These are phyloP conservation scores for Rhodofomes roseus DNA, from an alignment of 1,284 basidiomycete species.

Conservation along the genomic window DNA sequence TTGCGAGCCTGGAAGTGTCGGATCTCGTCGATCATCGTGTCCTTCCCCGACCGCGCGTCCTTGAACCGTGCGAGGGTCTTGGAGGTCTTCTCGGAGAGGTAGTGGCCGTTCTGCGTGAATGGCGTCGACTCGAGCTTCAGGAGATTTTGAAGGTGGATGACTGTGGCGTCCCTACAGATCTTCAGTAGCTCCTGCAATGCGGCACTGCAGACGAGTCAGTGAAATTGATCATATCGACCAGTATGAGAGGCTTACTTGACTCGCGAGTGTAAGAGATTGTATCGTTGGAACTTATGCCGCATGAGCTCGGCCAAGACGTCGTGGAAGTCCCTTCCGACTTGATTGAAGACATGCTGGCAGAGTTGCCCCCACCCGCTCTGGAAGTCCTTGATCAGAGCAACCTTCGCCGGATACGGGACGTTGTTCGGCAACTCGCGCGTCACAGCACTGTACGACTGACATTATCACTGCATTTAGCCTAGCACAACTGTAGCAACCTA, in stretches of 20 bases:
- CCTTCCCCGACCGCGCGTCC: slow-evolving; percentile 13
- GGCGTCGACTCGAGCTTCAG: slow-evolving; percentile 27
- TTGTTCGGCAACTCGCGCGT: slow-evolving; percentile 51
- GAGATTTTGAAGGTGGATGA: slow-evolving; percentile 14
- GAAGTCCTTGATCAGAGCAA: slow-evolving; percentile 38
- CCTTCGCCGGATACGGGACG: slow-evolving; percentile 48
- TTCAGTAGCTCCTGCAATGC: slow-evolving; percentile 13
- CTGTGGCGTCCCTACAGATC: slow-evolving; percentile 2
- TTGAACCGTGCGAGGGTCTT: slow-evolving; percentile 21
- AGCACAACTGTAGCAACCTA: slow-evolving; percentile 3
- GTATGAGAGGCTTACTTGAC: slow-evolving; percentile 22
- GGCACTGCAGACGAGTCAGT: not conserved
- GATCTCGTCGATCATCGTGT: not conserved
- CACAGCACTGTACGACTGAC: slow-evolving; percentile 31
- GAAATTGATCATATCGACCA: not conserved
- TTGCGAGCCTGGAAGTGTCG: not conserved
- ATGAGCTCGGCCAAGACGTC: slow-evolving; percentile 20
- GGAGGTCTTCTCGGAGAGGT: slow-evolving; percentile 18
- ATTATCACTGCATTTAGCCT: not conserved
- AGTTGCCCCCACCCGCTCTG: slow-evolving; percentile 38
- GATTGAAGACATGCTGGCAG: slow-evolving; percentile 35
- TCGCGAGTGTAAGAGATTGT: slow-evolving; percentile 22
- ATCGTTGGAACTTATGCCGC: slow-evolving; percentile 29
- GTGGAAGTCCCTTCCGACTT: slow-evolving; percentile 28
- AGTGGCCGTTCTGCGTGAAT: slow-evolving; percentile 33